Percentiles rank a stretch among this genome's conserved stretches.
phyloP scores from a whole-genome alignment of 352 stramenopile species.

The Phytophthora palmivora region DNA sequence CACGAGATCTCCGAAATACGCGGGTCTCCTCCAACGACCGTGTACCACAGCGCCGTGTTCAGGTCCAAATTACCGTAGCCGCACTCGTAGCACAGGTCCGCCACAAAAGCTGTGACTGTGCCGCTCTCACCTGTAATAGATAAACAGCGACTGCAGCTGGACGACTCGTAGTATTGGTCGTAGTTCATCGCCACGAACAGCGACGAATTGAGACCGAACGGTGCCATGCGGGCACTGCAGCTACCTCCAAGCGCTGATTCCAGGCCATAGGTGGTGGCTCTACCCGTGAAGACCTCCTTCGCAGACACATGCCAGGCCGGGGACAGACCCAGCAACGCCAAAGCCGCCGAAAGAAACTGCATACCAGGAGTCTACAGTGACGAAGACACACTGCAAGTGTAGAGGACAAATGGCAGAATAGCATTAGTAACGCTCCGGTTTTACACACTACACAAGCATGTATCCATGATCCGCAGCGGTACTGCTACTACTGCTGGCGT shows the following conservation, averaged over 20 bases:
- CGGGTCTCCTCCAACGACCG: constrained; percentile 58
- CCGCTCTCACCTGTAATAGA: constrained; percentile 52
- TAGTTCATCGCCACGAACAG: constrained; percentile 73
- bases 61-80: constrained; percentile 69
- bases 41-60: constrained; percentile 64
- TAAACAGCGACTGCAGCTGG: constrained; percentile 65
- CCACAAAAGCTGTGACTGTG: constrained; percentile 59
- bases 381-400: constrained; percentile 2
- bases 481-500: constrained; percentile 7
- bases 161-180: constrained; percentile 63
- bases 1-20: constrained; percentile 62
- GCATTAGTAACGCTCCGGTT: constrained; percentile 3
- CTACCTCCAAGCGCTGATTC: constrained; percentile 50
- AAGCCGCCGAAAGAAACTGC: neutral
- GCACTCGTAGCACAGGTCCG: constrained; percentile 74
- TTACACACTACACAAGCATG: constrained; percentile 40
- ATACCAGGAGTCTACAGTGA: constrained; percentile 1
- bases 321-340: constrained; percentile 17
- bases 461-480: constrained; percentile 26
- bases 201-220: constrained; percentile 47
- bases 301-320: constrained; percentile 9
- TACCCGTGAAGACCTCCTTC: constrained; percentile 52
- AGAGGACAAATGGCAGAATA: neutral
- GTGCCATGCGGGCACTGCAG: constrained; percentile 56
- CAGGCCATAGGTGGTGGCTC: constrained; percentile 62